These are phyloP conservation scores for Arxiozyma slooffiae DNA, from an alignment of 1,139 yeast genomes.

Conservation along the genomic window DNA sequence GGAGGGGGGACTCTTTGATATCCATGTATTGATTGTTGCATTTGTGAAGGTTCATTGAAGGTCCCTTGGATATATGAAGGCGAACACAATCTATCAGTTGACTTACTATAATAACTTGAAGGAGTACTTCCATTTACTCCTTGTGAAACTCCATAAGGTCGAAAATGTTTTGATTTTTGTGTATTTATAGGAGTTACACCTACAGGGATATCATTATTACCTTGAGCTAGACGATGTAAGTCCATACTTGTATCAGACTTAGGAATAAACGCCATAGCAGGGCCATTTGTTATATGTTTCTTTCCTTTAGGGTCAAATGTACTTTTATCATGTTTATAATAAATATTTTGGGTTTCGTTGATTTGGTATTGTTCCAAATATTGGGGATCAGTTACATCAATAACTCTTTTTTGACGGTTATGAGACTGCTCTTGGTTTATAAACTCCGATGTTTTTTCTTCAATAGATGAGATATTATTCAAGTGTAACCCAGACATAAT, in stretches of 20 bases:
- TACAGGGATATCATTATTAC: not conserved
- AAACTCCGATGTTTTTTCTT: not conserved
- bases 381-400: constrained; percentile 26
- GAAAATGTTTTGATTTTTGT: not conserved
- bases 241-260: not conserved
- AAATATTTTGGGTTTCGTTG: constrained; percentile 17
- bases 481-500: not conserved
- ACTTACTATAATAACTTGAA: not conserved
- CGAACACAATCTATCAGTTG: too few relatives aligned
- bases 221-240: not conserved
- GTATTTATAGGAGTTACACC: not conserved
- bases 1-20: not conserved
- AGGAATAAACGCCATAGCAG: not conserved
- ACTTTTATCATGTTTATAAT: constrained; percentile 2
- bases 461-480: not conserved
- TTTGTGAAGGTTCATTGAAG: not conserved
- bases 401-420: constrained; percentile 7
- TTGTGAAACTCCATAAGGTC: not conserved
- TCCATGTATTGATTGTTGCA: not conserved
- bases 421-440: not conserved
- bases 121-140: not conserved
- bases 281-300: not conserved
- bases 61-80: not conserved
- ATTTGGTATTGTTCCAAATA: constrained; percentile 23
- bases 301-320: too few relatives aligned